phyloP scores from a whole-genome alignment of 2,329 filamentous ascomycete species.

The Xylaria hypoxylon region DNA sequence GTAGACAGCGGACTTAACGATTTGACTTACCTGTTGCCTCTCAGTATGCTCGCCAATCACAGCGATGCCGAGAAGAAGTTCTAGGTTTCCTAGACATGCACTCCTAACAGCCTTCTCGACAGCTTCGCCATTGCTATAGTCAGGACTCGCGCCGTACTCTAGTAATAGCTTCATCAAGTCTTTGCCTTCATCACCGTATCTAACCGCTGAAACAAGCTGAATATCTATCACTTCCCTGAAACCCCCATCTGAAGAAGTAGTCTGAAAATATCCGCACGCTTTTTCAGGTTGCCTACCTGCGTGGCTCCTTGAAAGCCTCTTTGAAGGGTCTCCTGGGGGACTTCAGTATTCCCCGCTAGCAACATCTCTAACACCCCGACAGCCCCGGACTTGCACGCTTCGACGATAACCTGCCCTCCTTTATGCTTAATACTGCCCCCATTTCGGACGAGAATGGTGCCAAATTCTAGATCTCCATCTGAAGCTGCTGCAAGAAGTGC shows the following conservation, averaged over 20 bases:
- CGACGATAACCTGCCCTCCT: conserved; percentile 65
- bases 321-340: conserved; percentile 58
- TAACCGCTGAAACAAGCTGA: conserved; percentile 64
- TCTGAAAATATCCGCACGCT: conserved; percentile 62
- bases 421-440: conserved; percentile 64
- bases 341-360: conserved; percentile 55
- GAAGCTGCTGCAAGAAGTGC: conserved; percentile 64
- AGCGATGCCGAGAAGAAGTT: conserved; percentile 63
- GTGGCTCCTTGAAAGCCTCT: conserved; percentile 68
- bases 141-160: conserved; percentile 64
- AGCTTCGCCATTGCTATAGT: conserved; percentile 66
- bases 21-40: conserved; percentile 48
- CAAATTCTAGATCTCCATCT: conserved; percentile 65
- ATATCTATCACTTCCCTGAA: conserved; percentile 63
- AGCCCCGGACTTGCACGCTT: conserved; percentile 65
- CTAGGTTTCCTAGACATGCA: conserved; percentile 62
- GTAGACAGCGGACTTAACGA: not conserved
- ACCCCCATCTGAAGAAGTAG: conserved; percentile 64
- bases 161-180: conserved; percentile 64
- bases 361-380: conserved; percentile 63
- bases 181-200: conserved; percentile 62
- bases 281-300: conserved; percentile 62
- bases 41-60: conserved; percentile 54
- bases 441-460: conserved; percentile 62
- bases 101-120: conserved; percentile 66